Percentiles rank a stretch among this genome's conserved stretches.
These are phyloP conservation scores for Loxodes magnus DNA, from an alignment of 73 alveolate species.

Conservation along the genomic window DNA sequence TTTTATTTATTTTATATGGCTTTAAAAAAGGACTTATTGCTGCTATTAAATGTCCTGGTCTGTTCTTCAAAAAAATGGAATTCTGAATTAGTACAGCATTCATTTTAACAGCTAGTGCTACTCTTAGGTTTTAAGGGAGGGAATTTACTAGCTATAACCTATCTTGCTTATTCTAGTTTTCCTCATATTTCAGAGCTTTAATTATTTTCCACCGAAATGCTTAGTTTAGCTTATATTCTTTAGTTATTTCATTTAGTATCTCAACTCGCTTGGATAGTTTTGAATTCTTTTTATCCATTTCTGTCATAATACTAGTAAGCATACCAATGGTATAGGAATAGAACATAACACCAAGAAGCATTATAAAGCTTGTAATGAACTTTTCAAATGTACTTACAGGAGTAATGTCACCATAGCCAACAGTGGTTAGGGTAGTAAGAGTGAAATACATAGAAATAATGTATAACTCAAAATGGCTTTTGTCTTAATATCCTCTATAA, in stretches of 20 bases:
- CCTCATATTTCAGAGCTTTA: conserved; percentile 13
- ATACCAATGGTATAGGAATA: conserved; percentile 70
- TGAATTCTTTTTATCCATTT: conserved; percentile 23
- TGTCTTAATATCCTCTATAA: conserved; percentile 25
- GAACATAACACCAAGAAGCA: conserved; percentile 70
- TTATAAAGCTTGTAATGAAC: conserved; percentile 44
- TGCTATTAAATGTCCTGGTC: conserved; percentile 41
- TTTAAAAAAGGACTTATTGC: conserved; percentile 49
- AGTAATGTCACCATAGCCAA: conserved; percentile 71
- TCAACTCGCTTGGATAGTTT: neutral
- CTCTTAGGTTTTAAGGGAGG: conserved; percentile 54
- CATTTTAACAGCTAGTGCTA: conserved; percentile 30
- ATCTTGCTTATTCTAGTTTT: conserved; percentile 24
- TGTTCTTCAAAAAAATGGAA: conserved; percentile 30
- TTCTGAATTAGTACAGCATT: conserved; percentile 27
- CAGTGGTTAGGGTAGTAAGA: conserved; percentile 59
- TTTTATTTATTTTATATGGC: conserved; percentile 35
- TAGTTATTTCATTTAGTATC: conserved; percentile 8
- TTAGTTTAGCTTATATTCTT: conserved; percentile 9
- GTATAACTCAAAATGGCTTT: conserved; percentile 21
- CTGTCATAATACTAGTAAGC: conserved; percentile 52
- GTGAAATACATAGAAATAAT: conserved; percentile 57
- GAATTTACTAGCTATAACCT: conserved; percentile 40
- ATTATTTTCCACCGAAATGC: conserved; percentile 1
- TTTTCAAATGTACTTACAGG: conserved; percentile 40